These are phyloP conservation scores for Sanghuangporus sanghuang DNA, from an alignment of 1,284 basidiomycete genomes.

Conservation along the genomic window DNA sequence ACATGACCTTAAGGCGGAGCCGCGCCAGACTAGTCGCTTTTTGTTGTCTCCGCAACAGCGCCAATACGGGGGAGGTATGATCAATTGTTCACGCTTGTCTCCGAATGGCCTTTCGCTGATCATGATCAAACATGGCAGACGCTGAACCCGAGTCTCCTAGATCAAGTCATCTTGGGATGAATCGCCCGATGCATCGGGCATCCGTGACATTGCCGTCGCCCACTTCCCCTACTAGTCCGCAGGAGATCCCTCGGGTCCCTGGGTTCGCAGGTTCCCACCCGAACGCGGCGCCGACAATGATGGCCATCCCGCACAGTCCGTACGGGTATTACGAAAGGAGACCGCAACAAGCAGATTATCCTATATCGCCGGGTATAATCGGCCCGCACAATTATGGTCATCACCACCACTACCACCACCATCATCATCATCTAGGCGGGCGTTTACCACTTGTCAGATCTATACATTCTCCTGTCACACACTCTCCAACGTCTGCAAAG, in stretches of 20 bases:
- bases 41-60: background rate
- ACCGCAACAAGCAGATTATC: background rate
- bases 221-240: background rate
- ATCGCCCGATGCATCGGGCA: background rate
- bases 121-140: background rate
- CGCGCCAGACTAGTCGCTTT: background rate
- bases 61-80: background rate
- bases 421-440: background rate
- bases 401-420: background rate
- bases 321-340: background rate
- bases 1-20: background rate
- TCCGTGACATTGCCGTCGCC: background rate
- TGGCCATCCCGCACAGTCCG: slow-evolving; percentile 10
- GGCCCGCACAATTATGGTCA: slow-evolving; percentile 7
- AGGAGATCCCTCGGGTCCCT: background rate
- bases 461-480: background rate
- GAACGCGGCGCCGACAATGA: background rate
- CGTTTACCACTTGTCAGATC: background rate
- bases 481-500: background rate
- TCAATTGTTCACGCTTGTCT: background rate
- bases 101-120: background rate
- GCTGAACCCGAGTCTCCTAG: background rate
- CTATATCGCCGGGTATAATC: slow-evolving; percentile 2
- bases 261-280: background rate
- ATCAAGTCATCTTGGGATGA: background rate